phyloP scores from a whole-genome alignment of 805 yeast species.

The Kodamaea jinghongensis region DNA sequence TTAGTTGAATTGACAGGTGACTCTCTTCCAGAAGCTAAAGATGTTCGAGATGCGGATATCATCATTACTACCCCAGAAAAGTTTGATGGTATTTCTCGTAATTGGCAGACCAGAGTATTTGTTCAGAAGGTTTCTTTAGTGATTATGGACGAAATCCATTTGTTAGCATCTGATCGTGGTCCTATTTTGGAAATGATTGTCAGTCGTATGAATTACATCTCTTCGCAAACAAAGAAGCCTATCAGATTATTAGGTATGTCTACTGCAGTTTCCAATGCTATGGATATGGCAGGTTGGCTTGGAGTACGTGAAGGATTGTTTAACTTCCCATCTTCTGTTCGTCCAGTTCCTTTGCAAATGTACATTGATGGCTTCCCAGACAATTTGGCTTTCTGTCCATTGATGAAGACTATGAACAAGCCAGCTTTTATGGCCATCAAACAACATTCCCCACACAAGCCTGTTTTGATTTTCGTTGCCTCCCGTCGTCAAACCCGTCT shows the following conservation, averaged over 20 bases:
- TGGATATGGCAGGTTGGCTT: constrained; percentile 84
- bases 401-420: constrained; percentile 85
- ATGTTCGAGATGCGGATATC: constrained; percentile 66
- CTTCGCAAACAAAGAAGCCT: constrained; percentile 57
- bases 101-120: constrained; percentile 76
- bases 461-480: constrained; percentile 81
- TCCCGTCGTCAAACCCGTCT: constrained; percentile 80
- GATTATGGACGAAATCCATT: constrained; percentile 83
- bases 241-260: constrained; percentile 74
- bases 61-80: constrained; percentile 84
- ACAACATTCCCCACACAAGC: constrained; percentile 83
- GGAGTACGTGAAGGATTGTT: constrained; percentile 72
- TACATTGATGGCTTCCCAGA: constrained; percentile 86
- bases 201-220: constrained; percentile 76
- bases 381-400: constrained; percentile 73
- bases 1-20: constrained; percentile 84
- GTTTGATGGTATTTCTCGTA: constrained; percentile 84
- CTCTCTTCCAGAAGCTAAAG: constrained; percentile 67
- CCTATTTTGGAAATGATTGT: constrained; percentile 87
- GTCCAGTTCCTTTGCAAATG: constrained; percentile 86
- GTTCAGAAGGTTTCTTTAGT: constrained; percentile 73
- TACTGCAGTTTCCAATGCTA: constrained; percentile 82
- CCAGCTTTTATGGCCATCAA: constrained; percentile 93
- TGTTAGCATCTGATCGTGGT: constrained; percentile 82
- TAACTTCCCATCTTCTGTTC: constrained; percentile 76